Conservation (phyloP, 208 protist species). For the Leishmania lainsoni region DNA sequence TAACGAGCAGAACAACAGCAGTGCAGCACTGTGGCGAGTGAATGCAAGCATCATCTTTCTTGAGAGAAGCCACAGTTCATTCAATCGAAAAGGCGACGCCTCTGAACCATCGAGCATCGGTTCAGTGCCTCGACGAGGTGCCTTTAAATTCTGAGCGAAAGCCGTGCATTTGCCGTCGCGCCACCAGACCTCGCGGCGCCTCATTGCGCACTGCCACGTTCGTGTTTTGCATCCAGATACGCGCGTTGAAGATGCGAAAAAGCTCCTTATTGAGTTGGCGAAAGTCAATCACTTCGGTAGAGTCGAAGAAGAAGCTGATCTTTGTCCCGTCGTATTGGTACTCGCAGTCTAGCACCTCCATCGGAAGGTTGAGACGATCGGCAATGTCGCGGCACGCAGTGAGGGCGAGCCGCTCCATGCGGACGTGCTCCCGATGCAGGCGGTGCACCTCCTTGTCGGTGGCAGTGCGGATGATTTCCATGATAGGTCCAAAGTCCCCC, state of each 20-base stretch:
- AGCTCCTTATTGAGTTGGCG: conserved; percentile 77
- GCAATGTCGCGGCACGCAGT: conserved; percentile 68
- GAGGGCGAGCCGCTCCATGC: conserved; percentile 72
- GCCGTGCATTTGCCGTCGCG: conserved; percentile 12
- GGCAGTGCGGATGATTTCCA: conserved; percentile 63
- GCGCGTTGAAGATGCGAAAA: conserved; percentile 80
- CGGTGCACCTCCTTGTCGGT: conserved; percentile 65
- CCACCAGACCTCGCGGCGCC: conserved; percentile 31
- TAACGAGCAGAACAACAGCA: background rate
- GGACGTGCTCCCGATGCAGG: conserved; percentile 56
- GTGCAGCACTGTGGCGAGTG: background rate
- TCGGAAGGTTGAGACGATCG: conserved; percentile 46
- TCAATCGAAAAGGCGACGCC: background rate
- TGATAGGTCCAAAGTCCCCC: conserved; percentile 30
- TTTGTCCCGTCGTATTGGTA: conserved; percentile 91
- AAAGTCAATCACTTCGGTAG: conserved; percentile 73
- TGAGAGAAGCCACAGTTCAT: background rate
- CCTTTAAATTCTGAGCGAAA: background rate
- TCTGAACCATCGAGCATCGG: background rate
- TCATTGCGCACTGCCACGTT: conserved; percentile 57
- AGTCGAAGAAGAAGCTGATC: conserved; percentile 89
- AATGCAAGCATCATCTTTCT: no score
- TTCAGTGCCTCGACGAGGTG: background rate
- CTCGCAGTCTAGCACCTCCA: conserved; percentile 87
- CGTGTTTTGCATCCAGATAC: conserved; percentile 92